These are phyloP conservation scores for Oryza nivara DNA, from an alignment of 176 grass and related monocot genomes.

Conservation along the genomic window DNA sequence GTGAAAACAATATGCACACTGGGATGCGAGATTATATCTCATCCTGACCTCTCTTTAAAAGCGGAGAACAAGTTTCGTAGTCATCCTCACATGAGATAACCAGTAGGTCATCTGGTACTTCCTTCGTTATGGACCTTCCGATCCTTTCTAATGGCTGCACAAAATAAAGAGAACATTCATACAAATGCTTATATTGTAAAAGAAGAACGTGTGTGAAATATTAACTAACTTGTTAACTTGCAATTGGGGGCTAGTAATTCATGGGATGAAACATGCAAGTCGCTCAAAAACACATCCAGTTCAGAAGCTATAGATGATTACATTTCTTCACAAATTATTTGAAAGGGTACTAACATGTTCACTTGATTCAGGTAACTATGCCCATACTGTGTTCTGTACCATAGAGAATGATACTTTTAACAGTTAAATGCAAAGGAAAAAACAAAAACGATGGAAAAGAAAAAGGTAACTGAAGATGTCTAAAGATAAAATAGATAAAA, in stretches of 20 bases:
- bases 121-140: slow-evolving; percentile 69
- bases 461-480: neutral
- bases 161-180: slow-evolving; percentile 1
- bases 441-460: neutral
- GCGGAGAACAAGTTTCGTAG: slow-evolving; percentile 51
- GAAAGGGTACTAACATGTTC: neutral
- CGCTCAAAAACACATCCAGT: too few species aligned
- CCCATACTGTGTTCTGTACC: neutral
- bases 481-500: neutral
- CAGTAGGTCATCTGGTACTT: slow-evolving; percentile 70
- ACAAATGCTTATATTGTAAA: slow-evolving; percentile 10
- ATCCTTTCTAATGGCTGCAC: slow-evolving; percentile 80
- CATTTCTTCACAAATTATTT: slow-evolving; percentile 23
- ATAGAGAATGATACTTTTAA: slow-evolving; percentile 22
- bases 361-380: slow-evolving; percentile 15
- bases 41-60: slow-evolving; percentile 76
- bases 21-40: neutral
- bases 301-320: neutral
- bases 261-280: too few species aligned
- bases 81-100: slow-evolving; percentile 87
- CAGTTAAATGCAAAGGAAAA: neutral
- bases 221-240: neutral
- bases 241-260: neutral
- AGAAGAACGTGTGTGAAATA: neutral
- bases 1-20: neutral